A percentile compares a stretch with the other conserved stretches of the same genome.
Evolutionary conservation across 2,329 filamentous ascomycete species (phyloP).

Genomic region (Phaeosphaeria sp.): DNA sequence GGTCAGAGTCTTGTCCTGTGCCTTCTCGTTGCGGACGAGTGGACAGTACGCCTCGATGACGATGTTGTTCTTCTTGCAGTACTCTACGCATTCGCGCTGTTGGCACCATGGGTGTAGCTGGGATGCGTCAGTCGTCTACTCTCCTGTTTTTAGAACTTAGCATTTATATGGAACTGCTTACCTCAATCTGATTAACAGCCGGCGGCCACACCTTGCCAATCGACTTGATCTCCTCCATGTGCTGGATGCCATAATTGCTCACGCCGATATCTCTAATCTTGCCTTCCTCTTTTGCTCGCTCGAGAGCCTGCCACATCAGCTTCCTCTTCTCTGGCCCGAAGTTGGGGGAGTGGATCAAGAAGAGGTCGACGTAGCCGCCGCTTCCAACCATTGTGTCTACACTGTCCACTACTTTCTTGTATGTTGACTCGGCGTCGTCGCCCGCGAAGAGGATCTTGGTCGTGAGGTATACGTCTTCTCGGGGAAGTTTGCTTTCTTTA

Average conservation of each 20-base stretch:
- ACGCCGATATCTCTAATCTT: slow-evolving; percentile 72
- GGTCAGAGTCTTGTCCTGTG: slow-evolving; percentile 70
- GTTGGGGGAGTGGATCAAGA: slow-evolving; percentile 72
- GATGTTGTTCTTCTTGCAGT: slow-evolving; percentile 66
- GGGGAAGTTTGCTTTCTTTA: slow-evolving; percentile 61
- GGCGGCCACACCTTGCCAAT: slow-evolving; percentile 73
- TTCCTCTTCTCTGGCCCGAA: slow-evolving; percentile 63
- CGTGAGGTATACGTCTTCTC: slow-evolving; percentile 71
- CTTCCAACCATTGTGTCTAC: slow-evolving; percentile 64
- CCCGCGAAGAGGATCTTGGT: slow-evolving; percentile 70
- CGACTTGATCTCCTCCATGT: slow-evolving; percentile 72
- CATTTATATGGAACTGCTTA: slow-evolving; percentile 43
- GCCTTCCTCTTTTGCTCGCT: slow-evolving; percentile 66
- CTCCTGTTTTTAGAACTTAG: background rate
- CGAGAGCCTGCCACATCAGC: slow-evolving; percentile 71
- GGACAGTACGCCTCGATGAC: slow-evolving; percentile 70
- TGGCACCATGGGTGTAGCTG: slow-evolving; percentile 77
- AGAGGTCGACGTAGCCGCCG: slow-evolving; percentile 72
- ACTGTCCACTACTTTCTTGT: slow-evolving; percentile 66
- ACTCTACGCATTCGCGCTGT: slow-evolving; percentile 65
- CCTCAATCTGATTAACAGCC: slow-evolving; percentile 77
- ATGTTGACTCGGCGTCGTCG: slow-evolving; percentile 64
- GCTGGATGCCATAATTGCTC: slow-evolving; percentile 72
- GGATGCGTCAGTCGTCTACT: slow-evolving; percentile 4
- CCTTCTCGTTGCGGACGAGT: slow-evolving; percentile 73